phyloP scores from a whole-genome alignment of 2,329 filamentous ascomycete genomes.

The Pseudofabraea citricarpa region DNA sequence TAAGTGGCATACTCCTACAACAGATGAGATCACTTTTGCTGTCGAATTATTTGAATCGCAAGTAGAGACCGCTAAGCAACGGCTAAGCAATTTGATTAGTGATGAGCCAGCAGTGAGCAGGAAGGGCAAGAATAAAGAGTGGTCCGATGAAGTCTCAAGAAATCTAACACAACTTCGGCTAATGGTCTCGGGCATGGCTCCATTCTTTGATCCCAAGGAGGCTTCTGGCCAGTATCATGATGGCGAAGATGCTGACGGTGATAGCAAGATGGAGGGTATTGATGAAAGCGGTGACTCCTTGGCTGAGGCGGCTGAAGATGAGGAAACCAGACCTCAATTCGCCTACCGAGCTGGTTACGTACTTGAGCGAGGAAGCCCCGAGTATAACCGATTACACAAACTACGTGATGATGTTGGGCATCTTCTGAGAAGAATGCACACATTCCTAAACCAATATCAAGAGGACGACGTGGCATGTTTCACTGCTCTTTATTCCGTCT shows the following conservation, averaged over 20 bases:
- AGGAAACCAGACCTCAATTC: constrained; percentile 81
- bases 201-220: constrained; percentile 77
- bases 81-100: constrained; percentile 74
- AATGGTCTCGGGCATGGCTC: constrained; percentile 85
- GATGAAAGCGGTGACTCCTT: constrained; percentile 51
- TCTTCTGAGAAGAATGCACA: constrained; percentile 77
- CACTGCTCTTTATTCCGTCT: constrained; percentile 85
- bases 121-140: constrained; percentile 95
- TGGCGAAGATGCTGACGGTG: constrained; percentile 39
- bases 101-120: constrained; percentile 78
- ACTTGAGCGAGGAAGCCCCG: constrained; percentile 55
- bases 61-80: constrained; percentile 67
- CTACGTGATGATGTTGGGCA: constrained; percentile 76
- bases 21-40: constrained; percentile 81
- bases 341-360: constrained; percentile 85
- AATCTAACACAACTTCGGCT: constrained; percentile 84
- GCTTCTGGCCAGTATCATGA: constrained; percentile 50
- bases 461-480: constrained; percentile 97
- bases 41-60: constrained; percentile 85
- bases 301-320: constrained; percentile 66
- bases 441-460: constrained; percentile 76
- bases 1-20: constrained; percentile 82
- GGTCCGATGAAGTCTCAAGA: constrained; percentile 93
- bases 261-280: constrained; percentile 40
- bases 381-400: constrained; percentile 74